phyloP scores from a whole-genome alignment of 495 filamentous ascomycete genomes.

The Amniculicola lignicola region DNA sequence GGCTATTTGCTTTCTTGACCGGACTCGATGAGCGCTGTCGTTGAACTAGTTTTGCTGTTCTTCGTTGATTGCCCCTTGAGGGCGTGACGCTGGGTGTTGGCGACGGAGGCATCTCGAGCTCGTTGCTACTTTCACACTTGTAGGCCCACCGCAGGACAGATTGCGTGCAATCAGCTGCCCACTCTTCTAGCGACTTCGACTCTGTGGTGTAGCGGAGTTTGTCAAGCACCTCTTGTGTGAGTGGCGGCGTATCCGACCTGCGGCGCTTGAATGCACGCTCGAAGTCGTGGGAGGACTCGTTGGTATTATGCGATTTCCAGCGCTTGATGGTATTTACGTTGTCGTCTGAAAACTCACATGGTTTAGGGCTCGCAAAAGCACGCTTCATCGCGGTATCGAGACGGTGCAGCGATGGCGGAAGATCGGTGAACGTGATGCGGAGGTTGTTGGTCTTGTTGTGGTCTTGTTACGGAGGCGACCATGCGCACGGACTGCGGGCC shows the following conservation, averaged over 20 bases:
- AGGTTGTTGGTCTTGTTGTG: not conserved
- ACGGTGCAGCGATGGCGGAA: conserved; percentile 1
- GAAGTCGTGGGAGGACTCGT: not conserved
- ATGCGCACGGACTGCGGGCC: not conserved
- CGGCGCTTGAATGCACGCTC: conserved; percentile 6
- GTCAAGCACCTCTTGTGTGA: conserved; percentile 2
- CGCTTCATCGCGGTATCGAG: conserved; percentile 2
- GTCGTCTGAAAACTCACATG: not conserved
- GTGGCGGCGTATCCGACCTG: conserved; percentile 6
- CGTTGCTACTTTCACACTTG: not conserved
- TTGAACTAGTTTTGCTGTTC: not conserved
- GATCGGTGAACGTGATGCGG: not conserved
- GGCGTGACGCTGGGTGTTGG: not conserved
- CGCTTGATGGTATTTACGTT: not conserved
- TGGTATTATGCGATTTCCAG: not conserved
- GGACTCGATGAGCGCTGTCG: conserved; percentile 1
- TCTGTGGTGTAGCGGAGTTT: not conserved
- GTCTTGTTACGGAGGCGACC: not conserved
- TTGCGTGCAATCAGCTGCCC: not conserved
- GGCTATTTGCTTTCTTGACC: not conserved
- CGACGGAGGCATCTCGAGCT: not conserved
- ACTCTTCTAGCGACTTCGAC: conserved; percentile 7
- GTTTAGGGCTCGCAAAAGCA: not conserved
- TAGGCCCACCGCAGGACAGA: not conserved
- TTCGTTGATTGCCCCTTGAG: not conserved